Evolutionary conservation across 78 protist species (phyloP), one percentile per base, ranked within the genome.

Genomic region (Cavenderia fasciculata): DNA sequence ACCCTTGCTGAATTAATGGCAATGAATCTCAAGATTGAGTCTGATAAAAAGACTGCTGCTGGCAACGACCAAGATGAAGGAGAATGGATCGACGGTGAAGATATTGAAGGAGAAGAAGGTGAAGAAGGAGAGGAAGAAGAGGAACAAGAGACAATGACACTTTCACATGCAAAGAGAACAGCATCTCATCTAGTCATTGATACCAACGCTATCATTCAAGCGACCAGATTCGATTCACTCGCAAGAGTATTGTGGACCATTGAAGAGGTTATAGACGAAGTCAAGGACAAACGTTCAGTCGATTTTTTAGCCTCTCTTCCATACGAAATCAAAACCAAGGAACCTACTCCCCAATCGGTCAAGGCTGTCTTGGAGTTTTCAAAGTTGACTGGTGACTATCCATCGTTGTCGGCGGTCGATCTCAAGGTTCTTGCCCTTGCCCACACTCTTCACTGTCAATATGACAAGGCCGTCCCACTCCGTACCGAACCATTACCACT

Each of bases 371-470:
- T 66, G 1, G 74, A 47, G 8, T 92, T 92, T 40, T 38, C 95
- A 38, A 65, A 27, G 52, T 38, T 68, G 71, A 92, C 95, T 41
- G 97, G 97, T 33, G 97, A 95, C 63, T 79, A 36, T 70, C 57
- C 66, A 25, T 21, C 86, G 1, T 52, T 95, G 23, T 93, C 96
- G 2, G 74, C 31, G 1, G 77, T 59, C 2, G 97, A 95, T 74
- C 29, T 95, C 40, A 79, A 77, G 6, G 90, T 95, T 7, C 38
- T 95, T n/a, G 97, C 97, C 1, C 69, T 95, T 19, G 69, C 96
- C 4, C 86, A 79, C 47, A 82, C 70, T 47, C 16, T 95, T 51
- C 92, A 95, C 34, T 79, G 79, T 72, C 92, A 92, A 73, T 33
- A 59, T 33, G 40, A 74, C 19, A 91, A 94, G 72, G 44, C 38